Conservation (phyloP, 345 rosid species). For the Geranium brycei region DNA sequence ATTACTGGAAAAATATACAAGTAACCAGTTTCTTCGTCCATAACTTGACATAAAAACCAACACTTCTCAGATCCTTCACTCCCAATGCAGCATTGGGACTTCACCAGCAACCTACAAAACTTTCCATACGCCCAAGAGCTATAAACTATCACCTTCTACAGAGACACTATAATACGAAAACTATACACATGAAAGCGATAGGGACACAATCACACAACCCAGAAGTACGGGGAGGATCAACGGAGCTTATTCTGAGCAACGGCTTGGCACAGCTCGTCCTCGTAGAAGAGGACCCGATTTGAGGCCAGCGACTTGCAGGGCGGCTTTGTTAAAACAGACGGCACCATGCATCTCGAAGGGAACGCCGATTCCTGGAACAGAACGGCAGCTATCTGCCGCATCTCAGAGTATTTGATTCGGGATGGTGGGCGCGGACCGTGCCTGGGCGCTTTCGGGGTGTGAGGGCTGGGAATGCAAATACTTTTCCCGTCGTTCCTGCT, state of each 20-base stretch:
- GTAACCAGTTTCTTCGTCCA: slow-evolving; percentile 12
- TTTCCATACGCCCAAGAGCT: slow-evolving; percentile 27
- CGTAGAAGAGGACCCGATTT: slow-evolving; percentile 73
- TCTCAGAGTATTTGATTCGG: slow-evolving; percentile 51
- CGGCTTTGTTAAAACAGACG: slow-evolving; percentile 70
- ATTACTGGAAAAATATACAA: slow-evolving; percentile 25
- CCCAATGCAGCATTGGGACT: slow-evolving; percentile 18
- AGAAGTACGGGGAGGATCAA: slow-evolving; percentile 18
- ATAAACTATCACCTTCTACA: slow-evolving; percentile 25
- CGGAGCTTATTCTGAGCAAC: slow-evolving; percentile 84
- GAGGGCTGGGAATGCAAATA: slow-evolving; percentile 36
- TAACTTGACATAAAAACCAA: slow-evolving; percentile 17
- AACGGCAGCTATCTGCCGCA: slow-evolving; percentile 81
- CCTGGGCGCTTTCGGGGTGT: slow-evolving; percentile 83
- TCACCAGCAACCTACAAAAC: slow-evolving; percentile 49
- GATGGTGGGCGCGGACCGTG: slow-evolving; percentile 86
- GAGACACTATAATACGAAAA: slow-evolving; percentile 15
- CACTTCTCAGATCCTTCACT: slow-evolving; percentile 15
- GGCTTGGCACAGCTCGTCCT: slow-evolving; percentile 91
- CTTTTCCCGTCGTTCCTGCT: slow-evolving; percentile 60
- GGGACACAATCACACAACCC: slow-evolving; percentile 2
- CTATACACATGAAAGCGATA: slow-evolving; percentile 30
- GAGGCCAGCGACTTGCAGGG: slow-evolving; percentile 59
- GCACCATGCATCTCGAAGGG: slow-evolving; percentile 62
- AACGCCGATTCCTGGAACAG: slow-evolving; percentile 78